These are phyloP conservation scores for Aspergillus nanangensis DNA, from an alignment of 495 filamentous ascomycete genomes.

Conservation along the genomic window DNA sequence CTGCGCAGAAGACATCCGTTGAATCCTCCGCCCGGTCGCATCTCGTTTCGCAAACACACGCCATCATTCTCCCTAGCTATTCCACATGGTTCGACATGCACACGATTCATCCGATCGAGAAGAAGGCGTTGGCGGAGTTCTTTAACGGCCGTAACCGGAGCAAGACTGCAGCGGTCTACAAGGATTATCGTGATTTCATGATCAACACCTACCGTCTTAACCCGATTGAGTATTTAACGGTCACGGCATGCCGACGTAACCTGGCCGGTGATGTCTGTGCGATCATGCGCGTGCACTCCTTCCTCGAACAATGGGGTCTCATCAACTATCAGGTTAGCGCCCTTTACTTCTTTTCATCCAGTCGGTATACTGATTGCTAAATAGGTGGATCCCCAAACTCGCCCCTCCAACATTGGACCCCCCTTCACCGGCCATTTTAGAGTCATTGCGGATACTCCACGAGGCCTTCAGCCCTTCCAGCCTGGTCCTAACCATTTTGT, in stretches of 20 bases:
- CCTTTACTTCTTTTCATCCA: background rate
- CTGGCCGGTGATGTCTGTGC: conserved; percentile 96
- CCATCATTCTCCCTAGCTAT: conserved; percentile 94
- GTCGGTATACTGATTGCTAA: conserved; percentile 9
- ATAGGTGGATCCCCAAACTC: conserved; percentile 91
- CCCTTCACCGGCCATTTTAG: conserved; percentile 98
- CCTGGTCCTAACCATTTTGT: conserved; percentile 72
- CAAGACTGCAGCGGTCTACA: conserved; percentile 96
- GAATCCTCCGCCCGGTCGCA: conserved; percentile 85
- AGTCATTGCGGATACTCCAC: conserved; percentile 88
- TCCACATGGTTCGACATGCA: conserved; percentile 99
- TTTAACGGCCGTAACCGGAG: conserved; percentile 97
- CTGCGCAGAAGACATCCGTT: conserved; percentile 68
- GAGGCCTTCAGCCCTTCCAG: conserved; percentile 91
- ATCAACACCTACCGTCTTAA: conserved; percentile 97
- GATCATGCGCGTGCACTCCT: conserved; percentile 97
- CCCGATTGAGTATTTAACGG: conserved; percentile 91
- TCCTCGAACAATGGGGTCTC: conserved; percentile 98
- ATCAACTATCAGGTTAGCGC: conserved; percentile 90
- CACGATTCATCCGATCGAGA: conserved; percentile 78
- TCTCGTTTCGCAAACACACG: conserved; percentile 84
- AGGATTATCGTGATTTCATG: conserved; percentile 99
- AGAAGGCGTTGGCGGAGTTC: conserved; percentile 90
- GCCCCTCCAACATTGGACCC: conserved; percentile 91
- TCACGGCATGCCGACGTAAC: conserved; percentile 95